Conservation (phyloP, 768 basidiomycete genomes). For the Sporobolomyces phaffii region DNA sequence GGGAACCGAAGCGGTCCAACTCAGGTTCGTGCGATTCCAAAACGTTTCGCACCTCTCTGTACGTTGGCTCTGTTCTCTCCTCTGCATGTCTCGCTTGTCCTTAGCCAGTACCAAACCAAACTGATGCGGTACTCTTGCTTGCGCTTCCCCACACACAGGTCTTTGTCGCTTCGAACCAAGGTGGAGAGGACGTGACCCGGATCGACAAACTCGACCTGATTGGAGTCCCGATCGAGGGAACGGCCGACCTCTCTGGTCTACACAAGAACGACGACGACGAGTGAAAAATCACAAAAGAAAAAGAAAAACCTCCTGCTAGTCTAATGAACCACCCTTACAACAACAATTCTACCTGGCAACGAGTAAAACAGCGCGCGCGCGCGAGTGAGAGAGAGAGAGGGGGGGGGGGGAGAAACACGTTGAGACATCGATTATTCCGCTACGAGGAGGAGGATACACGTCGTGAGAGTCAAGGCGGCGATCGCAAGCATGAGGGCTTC, state of each 20-base stretch:
- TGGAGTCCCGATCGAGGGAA: conserved; percentile 47
- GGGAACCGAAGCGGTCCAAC: conserved; percentile 46
- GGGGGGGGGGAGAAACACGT: too few species aligned
- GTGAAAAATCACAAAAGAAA: background rate
- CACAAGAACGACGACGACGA: conserved; percentile 12
- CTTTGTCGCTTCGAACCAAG: conserved; percentile 65
- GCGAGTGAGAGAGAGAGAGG: background rate
- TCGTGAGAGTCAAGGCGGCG: conserved; percentile 1
- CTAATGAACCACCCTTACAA: too few species aligned
- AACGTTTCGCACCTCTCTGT: conserved; percentile 63
- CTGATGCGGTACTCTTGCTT: too few species aligned
- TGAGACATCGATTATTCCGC: conserved; percentile 17
- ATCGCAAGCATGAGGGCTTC: conserved; percentile 12
- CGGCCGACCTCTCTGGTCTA: background rate
- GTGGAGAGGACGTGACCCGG: conserved; percentile 58
- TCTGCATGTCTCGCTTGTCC: too few species aligned
- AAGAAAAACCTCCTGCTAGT: background rate
- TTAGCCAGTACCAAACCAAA: too few species aligned
- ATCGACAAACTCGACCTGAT: conserved; percentile 64
- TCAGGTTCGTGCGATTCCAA: conserved; percentile 68
- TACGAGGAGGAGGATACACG: conserved; percentile 24
- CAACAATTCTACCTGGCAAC: background rate
- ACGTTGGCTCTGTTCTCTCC: conserved; percentile 39
- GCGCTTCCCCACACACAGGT: conserved; percentile 55
- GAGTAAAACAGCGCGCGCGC: too few species aligned